Conservation (phyloP, 2,329 filamentous ascomycete species). For the Stagonosporopsis vannaccii region DNA sequence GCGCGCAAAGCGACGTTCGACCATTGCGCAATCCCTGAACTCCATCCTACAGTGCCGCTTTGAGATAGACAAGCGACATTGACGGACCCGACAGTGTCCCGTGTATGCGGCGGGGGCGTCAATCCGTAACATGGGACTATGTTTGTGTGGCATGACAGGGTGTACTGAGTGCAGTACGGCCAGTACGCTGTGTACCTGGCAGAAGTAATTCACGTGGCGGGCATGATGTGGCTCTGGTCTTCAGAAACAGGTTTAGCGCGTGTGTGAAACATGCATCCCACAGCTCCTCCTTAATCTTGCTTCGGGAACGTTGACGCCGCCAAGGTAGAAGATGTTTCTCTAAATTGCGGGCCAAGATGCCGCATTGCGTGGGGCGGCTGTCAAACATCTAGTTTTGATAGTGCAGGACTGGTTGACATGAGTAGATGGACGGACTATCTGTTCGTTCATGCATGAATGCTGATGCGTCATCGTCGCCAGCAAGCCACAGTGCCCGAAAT, state of each 20-base stretch:
- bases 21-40: constrained; percentile 10
- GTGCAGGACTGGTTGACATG: constrained; percentile 2
- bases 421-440: background rate
- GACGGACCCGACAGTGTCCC: constrained; percentile 25
- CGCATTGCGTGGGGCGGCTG: constrained; percentile 22
- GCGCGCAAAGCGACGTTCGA: constrained; percentile 24
- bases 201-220: constrained; percentile 9
- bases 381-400: constrained; percentile 20
- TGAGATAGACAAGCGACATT: constrained; percentile 35
- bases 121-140: constrained; percentile 16
- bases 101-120: constrained; percentile 25
- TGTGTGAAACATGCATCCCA: constrained; percentile 32
- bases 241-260: constrained; percentile 16
- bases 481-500: background rate
- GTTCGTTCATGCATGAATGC: constrained; percentile 12
- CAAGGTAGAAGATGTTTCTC: constrained; percentile 36
- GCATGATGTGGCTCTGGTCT: constrained; percentile 16
- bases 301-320: constrained; percentile 21
- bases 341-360: constrained; percentile 16
- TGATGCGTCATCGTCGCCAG: background rate
- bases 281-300: constrained; percentile 23
- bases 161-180: constrained; percentile 8
- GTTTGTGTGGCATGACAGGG: constrained; percentile 7
- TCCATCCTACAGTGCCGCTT: constrained; percentile 23
- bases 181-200: constrained; percentile 11